Base-by-base conservation (phyloP, 352 stramenopile genomes). In the Globisporangium spiculum region DNA sequence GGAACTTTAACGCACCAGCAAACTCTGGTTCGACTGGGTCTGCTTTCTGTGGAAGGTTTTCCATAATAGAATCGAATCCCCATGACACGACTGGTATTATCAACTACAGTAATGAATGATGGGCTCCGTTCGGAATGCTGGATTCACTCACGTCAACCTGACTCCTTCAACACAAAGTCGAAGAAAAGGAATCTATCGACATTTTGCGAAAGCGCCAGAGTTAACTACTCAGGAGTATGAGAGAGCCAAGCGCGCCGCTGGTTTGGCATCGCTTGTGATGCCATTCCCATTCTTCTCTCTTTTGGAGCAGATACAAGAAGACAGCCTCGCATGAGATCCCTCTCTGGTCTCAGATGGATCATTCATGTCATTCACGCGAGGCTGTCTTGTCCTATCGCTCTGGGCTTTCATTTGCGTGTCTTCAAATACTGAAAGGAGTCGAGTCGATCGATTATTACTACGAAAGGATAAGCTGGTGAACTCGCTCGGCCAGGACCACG, bases 1-100 rank as follows among this genome's bases (percentile, higher is more conserved):
- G 2, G 24, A 59, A 32, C 12, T 22, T 36, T 57, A 32, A 34
- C 22, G 34, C 12, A 46, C 5, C 38, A 46, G 38, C 38, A 10
- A 44, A 1, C 50, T 22, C 2, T 20, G 0, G 26, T 7, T 30
- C n/a, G 22, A 12, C 14, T 48, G 38, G 3, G 22, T 16, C 10
- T 41, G 32, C 4, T 41, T 60, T 60, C 55, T 60, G 30, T 36
- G 18, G 8, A 60, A 60, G 54, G 26, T n/a, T 60, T 60, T 60
- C 55, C 16, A 60, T 30, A 46, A 46, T 60, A n/a, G 55, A 60
- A 32, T 32, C 30, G 30, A 32, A 32, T 4, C 30, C 30, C 30
- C 30, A 32, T 32, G 30, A 32, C 30, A 32, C 30, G 30, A 32
- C 30, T 32, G 30, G 30, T 8, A 32, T 32, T 32, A 32, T 32